Evolutionary conservation across 2,329 filamentous ascomycete species (phyloP).

Genomic region (Verticillium longisporum): DNA sequence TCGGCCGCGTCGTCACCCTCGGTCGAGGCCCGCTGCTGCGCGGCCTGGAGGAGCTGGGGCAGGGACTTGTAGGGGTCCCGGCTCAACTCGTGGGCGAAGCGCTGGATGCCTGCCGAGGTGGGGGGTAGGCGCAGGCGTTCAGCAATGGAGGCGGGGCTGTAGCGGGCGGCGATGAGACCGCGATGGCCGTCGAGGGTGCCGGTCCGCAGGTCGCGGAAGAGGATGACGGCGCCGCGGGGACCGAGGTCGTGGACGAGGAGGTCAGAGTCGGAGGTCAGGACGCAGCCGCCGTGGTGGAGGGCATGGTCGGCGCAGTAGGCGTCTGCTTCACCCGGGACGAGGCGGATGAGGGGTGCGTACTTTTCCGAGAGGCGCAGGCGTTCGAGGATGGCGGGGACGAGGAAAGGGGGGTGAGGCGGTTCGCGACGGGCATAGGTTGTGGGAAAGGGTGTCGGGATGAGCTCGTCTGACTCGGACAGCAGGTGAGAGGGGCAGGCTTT

Average conservation of each 20-base stretch:
- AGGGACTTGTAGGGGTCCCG: slow-evolving; percentile 18
- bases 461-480: slow-evolving; percentile 4
- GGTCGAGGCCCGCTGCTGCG: neutral
- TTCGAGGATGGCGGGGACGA: slow-evolving; percentile 73
- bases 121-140: slow-evolving; percentile 32
- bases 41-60: slow-evolving; percentile 11
- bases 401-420: slow-evolving; percentile 50
- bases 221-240: slow-evolving; percentile 51
- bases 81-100: slow-evolving; percentile 28
- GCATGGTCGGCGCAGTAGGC: slow-evolving; percentile 66
- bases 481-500: slow-evolving; percentile 18
- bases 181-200: slow-evolving; percentile 10
- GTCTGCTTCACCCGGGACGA: slow-evolving; percentile 84
- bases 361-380: slow-evolving; percentile 42
- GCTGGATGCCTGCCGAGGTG: slow-evolving; percentile 16
- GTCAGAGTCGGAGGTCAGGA: slow-evolving; percentile 84
- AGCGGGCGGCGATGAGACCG: slow-evolving; percentile 14
- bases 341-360: slow-evolving; percentile 36
- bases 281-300: slow-evolving; percentile 41
- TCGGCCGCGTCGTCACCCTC: neutral
- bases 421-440: slow-evolving; percentile 16
- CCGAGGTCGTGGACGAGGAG: slow-evolving; percentile 70
- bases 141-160: slow-evolving; percentile 27
- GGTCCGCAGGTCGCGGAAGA: slow-evolving; percentile 58
- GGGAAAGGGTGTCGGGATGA: slow-evolving; percentile 15